phyloP scores from a whole-genome alignment of 106 monocot genomes.

The Platanthera guangdongensis region DNA sequence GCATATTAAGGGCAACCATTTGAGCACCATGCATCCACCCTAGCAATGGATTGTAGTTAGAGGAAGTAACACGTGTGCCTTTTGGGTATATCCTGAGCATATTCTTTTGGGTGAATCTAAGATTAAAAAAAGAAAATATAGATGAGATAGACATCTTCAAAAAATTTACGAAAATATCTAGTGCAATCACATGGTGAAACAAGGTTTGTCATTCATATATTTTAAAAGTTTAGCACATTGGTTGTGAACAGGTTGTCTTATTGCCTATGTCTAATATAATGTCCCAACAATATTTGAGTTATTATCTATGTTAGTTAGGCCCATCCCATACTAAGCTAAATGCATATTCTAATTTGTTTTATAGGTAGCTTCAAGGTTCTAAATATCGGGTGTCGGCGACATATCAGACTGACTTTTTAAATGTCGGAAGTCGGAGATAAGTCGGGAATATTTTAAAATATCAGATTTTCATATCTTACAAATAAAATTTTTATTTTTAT shows the following conservation, averaged over 20 bases:
- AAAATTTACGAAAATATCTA: background rate
- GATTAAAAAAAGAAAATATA: background rate
- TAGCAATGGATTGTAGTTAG: slow-evolving; percentile 78
- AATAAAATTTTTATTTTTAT: no score
- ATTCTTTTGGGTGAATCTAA: slow-evolving; percentile 78
- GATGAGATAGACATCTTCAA: background rate
- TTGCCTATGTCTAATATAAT: no score
- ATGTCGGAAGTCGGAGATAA: no score
- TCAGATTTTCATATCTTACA: no score
- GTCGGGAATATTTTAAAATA: no score
- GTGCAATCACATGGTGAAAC: background rate
- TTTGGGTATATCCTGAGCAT: slow-evolving; percentile 73
- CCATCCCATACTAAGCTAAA: no score
- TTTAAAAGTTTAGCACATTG: background rate
- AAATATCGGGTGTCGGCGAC: no score
- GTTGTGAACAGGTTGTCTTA: background rate
- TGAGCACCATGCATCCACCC: slow-evolving; percentile 95
- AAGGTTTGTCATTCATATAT: background rate
- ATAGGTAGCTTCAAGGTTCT: no score
- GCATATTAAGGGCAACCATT: slow-evolving; percentile 95
- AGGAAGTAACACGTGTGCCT: slow-evolving; percentile 52
- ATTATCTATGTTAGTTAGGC: no score
- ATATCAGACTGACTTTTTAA: no score
- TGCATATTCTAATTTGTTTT: no score
- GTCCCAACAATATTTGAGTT: no score